Base-by-base conservation (phyloP, 1,284 basidiomycete species). In the Trichosporon coremiiforme region DNA sequence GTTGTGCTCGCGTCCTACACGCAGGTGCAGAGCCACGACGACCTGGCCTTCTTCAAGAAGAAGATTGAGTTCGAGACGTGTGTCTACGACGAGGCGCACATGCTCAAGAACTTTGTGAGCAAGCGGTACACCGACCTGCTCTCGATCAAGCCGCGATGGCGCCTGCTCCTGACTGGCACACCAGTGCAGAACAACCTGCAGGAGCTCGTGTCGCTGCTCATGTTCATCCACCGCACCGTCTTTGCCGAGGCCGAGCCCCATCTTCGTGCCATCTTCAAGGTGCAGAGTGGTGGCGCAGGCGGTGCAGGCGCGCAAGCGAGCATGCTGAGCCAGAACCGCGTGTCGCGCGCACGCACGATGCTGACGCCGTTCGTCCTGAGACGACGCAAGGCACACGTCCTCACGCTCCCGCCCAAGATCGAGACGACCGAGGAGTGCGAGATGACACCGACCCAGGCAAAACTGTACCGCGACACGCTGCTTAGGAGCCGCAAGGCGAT, bases 301-400 rank as follows among this genome's bases (percentile, higher is more conserved):
- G 29, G 31, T 31, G 57, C 57, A 15, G 57, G 57, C 20, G n/a
- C n/a, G n/a, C 75, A 78, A 9, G 89, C 92, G 65, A 92, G 91
- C 55, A 82, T 97, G 55, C 89, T 99, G 15, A 92, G 95, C 6
- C 90, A 93, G 79, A 91, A 95, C 80, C 90, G 95, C 63, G 92
- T 98, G 31, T 92, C 94, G 65, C 86, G 96, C 69, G 97, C 97
- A 4, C 97, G 98, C 85, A 94, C 92, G 81, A 98, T 99, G 95
- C 95, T 99, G 90, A 95, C 93, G n/a, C 97, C 97, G 0, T 99
- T 99, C 80, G 95, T 99, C 33, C 87, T 99, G 20, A 91, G 97
- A 25, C 88, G 97, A 64, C 89, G 95, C 74, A 99, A 99, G 84
- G 93, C 95, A 5, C 80, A 96, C 89, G 96, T 99, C 1, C 86